Evolutionary conservation across 805 yeast species (phyloP).

Genomic region (Brettanomyces sp.): DNA sequence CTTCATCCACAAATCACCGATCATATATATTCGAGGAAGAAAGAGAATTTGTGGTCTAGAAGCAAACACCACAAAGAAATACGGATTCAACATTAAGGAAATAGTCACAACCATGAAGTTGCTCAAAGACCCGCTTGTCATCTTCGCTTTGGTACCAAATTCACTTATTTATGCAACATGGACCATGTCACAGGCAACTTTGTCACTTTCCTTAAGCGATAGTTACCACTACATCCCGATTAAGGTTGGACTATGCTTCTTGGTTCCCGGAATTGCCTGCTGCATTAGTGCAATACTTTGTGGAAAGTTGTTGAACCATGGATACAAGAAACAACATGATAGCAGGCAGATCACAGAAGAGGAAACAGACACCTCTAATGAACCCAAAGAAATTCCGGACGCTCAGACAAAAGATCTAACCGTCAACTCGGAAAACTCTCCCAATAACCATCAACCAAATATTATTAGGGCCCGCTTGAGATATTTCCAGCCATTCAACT

Average conservation of each 20-base stretch:
- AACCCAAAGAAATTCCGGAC: no score
- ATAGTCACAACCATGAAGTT: slow-evolving; percentile 17
- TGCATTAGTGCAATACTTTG: slow-evolving; percentile 46
- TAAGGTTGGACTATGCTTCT: slow-evolving; percentile 62
- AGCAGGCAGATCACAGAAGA: slow-evolving; percentile 21
- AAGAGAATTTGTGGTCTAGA: slow-evolving; percentile 24
- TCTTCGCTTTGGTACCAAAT: slow-evolving; percentile 40
- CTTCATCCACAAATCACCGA: slow-evolving; percentile 34
- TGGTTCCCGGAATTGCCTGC: slow-evolving; percentile 67
- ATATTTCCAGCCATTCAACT: not conserved
- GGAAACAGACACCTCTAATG: not conserved
- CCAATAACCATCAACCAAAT: not conserved
- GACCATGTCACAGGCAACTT: slow-evolving; percentile 59
- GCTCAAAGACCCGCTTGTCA: slow-evolving; percentile 21
- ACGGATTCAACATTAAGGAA: slow-evolving; percentile 14
- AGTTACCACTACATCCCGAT: slow-evolving; percentile 43
- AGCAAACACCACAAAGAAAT: slow-evolving; percentile 13
- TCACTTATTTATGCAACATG: slow-evolving; percentile 60
- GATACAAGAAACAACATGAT: slow-evolving; percentile 29
- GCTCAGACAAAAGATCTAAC: no score
- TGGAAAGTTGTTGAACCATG: slow-evolving; percentile 49
- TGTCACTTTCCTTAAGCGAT: slow-evolving; percentile 44
- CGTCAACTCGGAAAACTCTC: not conserved
- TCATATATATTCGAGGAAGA: slow-evolving; percentile 22
- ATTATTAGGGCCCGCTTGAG: not conserved